Evolutionary conservation across 2,329 filamentous ascomycete genomes (phyloP), one percentile per base, ranked within the genome.

Genomic region (Xylaria multiplex): DNA sequence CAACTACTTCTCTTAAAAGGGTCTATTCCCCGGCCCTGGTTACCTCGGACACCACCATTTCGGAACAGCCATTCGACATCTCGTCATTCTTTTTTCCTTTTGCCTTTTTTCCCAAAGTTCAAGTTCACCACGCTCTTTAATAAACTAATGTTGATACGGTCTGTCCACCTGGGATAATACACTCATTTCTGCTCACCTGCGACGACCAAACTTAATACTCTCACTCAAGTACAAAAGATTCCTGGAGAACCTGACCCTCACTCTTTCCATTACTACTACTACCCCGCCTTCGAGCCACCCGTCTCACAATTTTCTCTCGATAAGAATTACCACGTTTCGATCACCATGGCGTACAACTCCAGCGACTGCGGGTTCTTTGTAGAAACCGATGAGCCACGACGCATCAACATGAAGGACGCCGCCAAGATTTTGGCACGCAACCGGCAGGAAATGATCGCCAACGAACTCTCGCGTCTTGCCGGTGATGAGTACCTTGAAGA

Each of bases 401-500:
- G 88, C 69, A 86, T 92, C 72, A 90, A 89, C 69, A 84, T 90
- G 67, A 89, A 91, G 76, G 91, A 96, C 74, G 90, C 92, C 68
- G 88, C 90, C 72, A 93, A 91, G 80, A 87, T 93, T 76, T 83
- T 96, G 73, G 91, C 92, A 66, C 89, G 91, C 76, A 89, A 95
- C 81, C 89, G 90, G 75, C 95, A 97, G 80, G 92, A 95, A 77
- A 90, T 91, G 71, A 91, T 98, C 73, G 93, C 91, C 67, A 92
- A 93, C 77, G 93, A 98, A 78, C 87, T 98, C 71, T 97, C 94
- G 52, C 89, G 90, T 72, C 83, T 92, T 72, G 93, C 93, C 56
- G 90, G 89, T 67, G 93, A 97, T 62, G 93, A 97, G 81, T 97
- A 98, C 78, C 88, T 96, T 73, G 93, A 97, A 79, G 95, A 98